These are phyloP conservation scores for Astragalus membranaceus DNA, from an alignment of 306 rosid species.

Conservation along the genomic window DNA sequence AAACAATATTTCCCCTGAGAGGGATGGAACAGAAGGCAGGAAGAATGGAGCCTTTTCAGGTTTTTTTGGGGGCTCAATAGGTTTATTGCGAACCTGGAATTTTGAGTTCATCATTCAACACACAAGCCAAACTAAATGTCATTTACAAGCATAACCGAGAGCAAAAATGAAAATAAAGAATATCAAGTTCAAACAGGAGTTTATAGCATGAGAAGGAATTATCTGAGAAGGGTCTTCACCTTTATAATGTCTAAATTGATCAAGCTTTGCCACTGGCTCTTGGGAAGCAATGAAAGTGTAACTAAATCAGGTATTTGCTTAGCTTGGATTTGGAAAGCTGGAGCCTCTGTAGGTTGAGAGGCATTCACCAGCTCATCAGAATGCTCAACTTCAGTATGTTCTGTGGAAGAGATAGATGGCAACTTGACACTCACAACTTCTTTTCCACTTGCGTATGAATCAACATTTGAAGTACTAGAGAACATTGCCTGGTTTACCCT, in stretches of 20 bases:
- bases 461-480: conserved; percentile 53
- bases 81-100: conserved; percentile 81
- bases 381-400: conserved; percentile 42
- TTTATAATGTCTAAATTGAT: conserved; percentile 84
- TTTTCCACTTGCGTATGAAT: conserved; percentile 82
- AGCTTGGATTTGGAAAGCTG: conserved; percentile 26
- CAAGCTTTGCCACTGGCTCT: conserved; percentile 95
- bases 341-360: conserved; percentile 32
- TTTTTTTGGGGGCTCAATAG: conserved; percentile 89
- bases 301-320: conserved; percentile 81
- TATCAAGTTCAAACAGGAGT: not conserved
- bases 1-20: conserved; percentile 84
- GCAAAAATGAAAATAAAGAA: not conserved
- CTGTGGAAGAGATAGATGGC: conserved; percentile 65
- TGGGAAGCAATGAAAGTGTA: conserved; percentile 82
- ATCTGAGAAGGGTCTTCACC: conserved; percentile 37
- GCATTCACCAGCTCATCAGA: conserved; percentile 24
- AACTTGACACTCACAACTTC: conserved; percentile 63
- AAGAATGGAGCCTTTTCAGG: conserved; percentile 97
- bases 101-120: conserved; percentile 18
- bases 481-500: conserved; percentile 75
- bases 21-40: conserved; percentile 75
- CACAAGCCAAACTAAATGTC: conserved; percentile 12
- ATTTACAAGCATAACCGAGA: not conserved
- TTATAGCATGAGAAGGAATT: conserved; percentile 26